Evolutionary conservation across 2,329 filamentous ascomycete species (phyloP).

Genomic region (Ceratocystiopsis sp.): DNA sequence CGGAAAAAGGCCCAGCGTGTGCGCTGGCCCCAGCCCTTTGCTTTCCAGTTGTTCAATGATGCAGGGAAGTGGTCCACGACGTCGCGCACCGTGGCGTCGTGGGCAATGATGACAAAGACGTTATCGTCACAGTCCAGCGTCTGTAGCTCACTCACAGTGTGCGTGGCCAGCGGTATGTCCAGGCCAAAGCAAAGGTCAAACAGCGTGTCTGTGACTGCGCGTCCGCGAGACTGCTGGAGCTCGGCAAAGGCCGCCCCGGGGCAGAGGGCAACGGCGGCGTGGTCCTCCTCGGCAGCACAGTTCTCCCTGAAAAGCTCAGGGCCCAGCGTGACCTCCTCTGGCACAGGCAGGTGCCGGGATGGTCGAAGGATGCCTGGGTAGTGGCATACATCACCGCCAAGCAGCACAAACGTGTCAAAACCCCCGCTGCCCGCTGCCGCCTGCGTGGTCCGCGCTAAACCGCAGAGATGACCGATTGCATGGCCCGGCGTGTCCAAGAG

Average conservation of each 20-base stretch:
- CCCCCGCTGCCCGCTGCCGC: background rate
- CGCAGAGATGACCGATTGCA: slow-evolving; percentile 9
- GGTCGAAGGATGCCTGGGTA: slow-evolving; percentile 10
- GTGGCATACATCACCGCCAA: slow-evolving; percentile 12
- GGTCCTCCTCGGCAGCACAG: background rate
- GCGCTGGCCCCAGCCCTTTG: slow-evolving; percentile 7
- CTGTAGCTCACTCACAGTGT: slow-evolving; percentile 9
- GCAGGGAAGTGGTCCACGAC: slow-evolving; percentile 8
- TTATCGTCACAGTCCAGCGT: slow-evolving; percentile 8
- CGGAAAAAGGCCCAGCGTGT: slow-evolving; percentile 9
- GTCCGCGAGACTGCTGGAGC: slow-evolving; percentile 1
- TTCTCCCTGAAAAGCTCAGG: background rate
- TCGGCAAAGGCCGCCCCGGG: slow-evolving; percentile 3
- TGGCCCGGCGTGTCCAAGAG: slow-evolving; percentile 12
- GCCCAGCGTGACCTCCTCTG: slow-evolving; percentile 3
- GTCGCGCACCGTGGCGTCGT: slow-evolving; percentile 8
- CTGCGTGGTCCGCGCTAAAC: slow-evolving; percentile 9
- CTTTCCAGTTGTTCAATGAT: slow-evolving; percentile 6
- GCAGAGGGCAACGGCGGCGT: slow-evolving; percentile 1
- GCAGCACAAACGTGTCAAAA: slow-evolving; percentile 10
- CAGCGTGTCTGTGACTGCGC: slow-evolving; percentile 1
- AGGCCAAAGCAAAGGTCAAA: slow-evolving; percentile 1
- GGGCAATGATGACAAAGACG: slow-evolving; percentile 9
- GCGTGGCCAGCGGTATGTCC: slow-evolving; percentile 1
- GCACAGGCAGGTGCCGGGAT: slow-evolving; percentile 7